Base-by-base conservation (phyloP, 176 grass and related monocot genomes). In the Thinopyrum elongatum region DNA sequence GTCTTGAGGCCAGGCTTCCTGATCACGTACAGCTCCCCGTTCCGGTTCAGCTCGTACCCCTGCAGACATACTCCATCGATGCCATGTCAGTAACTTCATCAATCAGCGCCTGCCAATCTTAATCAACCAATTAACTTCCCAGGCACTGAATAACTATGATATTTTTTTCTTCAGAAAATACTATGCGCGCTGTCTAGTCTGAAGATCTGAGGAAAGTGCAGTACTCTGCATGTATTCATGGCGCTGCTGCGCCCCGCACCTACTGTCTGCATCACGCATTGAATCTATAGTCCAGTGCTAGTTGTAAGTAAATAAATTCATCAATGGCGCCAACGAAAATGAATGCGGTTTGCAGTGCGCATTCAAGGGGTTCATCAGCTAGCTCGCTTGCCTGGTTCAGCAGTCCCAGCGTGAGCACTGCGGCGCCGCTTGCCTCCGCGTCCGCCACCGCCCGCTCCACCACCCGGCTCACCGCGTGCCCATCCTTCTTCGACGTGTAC, bases 321-420 rank as follows among this genome's bases (percentile, higher is more conserved):
- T 22, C 53, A 57, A 57, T 57, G 53, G 14, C 30, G 11, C 12
- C 65, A 46, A 64, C 21, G 71, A 47, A 47, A 28, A 19, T 69
- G 17, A 69, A 76, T 30, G 72, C 72, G 3, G 15, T 36, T 53
- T 57, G 66, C 16, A 26, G 22, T 0, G 23, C 5, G 51, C 57
- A 83, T 83, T 83, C 10, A 74, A 63, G 70, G 2, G 55, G 38
- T 22, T 70, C 19, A 70, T 70, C 3, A 3, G 66, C 76, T 46
- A 0, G 42, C 0, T 13, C 14, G 61, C 75, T 85, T 71, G 93
- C 94, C 83, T 96, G 91, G 63, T 96, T 96, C 13, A 96, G 87
- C 10, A 96, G 94, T 9, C 91, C 87, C 13, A 96, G 83, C 29
- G 84, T 93, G 0, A 89, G 44, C 0, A 96, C 94, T 26, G 84